Evolutionary conservation across 2,329 filamentous ascomycete species (phyloP).

Genomic region (Ophiostoma triangulosporum): DNA sequence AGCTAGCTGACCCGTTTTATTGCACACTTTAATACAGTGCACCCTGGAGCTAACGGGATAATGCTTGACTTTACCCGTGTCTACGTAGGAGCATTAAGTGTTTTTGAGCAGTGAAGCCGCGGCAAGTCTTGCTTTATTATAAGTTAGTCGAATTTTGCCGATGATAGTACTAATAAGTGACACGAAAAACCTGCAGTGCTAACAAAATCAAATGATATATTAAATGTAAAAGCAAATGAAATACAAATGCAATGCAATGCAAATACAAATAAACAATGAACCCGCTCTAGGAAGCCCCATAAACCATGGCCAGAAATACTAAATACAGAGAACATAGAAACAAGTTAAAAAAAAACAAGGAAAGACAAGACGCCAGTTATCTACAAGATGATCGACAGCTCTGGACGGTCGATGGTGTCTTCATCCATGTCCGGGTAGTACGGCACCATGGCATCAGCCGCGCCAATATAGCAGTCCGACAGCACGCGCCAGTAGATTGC

Average conservation of each 20-base stretch:
- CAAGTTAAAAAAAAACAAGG: neutral
- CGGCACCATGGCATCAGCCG: slow-evolving; percentile 86
- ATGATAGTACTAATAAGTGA: too few species aligned
- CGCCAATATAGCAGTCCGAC: slow-evolving; percentile 92
- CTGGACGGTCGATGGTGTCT: slow-evolving; percentile 62
- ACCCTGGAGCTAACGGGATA: neutral
- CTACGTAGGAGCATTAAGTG: neutral
- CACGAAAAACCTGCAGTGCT: neutral
- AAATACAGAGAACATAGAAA: neutral
- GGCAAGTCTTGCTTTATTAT: too few species aligned
- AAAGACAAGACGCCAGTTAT: neutral
- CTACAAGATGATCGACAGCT: slow-evolving; percentile 71
- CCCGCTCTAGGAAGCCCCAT: slow-evolving; percentile 3
- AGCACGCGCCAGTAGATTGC: slow-evolving; percentile 93
- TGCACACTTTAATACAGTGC: slow-evolving; percentile 1
- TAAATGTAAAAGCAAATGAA: neutral
- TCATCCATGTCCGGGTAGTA: slow-evolving; percentile 85
- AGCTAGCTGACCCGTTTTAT: neutral
- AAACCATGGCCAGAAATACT: neutral
- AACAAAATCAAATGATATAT: neutral
- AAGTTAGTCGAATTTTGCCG: too few species aligned
- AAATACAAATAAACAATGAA: neutral
- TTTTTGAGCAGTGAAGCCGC: neutral
- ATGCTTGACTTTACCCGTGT: neutral
- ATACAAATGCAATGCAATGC: neutral